Evolutionary conservation across 73 alveolate genomes (phyloP), one percentile per base, ranked within the genome.

Genomic region (Paramecium primaurelia): DNA sequence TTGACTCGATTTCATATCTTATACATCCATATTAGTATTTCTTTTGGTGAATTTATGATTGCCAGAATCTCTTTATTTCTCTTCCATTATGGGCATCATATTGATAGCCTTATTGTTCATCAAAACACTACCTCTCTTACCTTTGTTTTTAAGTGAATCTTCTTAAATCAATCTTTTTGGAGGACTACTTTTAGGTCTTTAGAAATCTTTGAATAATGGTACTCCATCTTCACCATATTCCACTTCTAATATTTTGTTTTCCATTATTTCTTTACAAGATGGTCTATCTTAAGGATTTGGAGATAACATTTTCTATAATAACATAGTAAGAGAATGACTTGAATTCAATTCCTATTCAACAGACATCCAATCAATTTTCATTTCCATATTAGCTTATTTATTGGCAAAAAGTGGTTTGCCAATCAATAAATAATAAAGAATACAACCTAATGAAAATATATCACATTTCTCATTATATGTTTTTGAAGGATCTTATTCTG

Each of bases 381-480:
- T 80, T 36, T 80, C 91, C 47, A 44, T 45, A 45, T 80, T 80
- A 1, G 58, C 42, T 36, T 80, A 47, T 80, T 80, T 80, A 26
- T 18, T 42, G 2, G 71, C 28, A 38, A 73, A 73, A 9, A 73
- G 36, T 22, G 87, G 87, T 64, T 89, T 83, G 32, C 94, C 94
- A 89, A 71, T 71, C 44, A 89, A 49, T 83, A 89, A 71, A 47
- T 89, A 77, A 47, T 71, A 89, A 1, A 89, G 58, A 38, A 89
- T 83, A 59, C 94, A 89, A 10, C 96, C 96, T 26, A 92, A 80
- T 16, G 94, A 86, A 80, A 92, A 92, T 34, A 92, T 87, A 73
- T 92, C 96, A 42, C 92, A 71, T 36, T 64, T 86, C 60, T 86
- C 91, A 18, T n/a, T 28, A 47, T 80, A 80, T 11, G 91, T 80